Percentiles rank a stretch among this genome's conserved stretches.
Conservation (phyloP, 495 filamentous ascomycete genomes). For the Neurospora cerealis region DNA sequence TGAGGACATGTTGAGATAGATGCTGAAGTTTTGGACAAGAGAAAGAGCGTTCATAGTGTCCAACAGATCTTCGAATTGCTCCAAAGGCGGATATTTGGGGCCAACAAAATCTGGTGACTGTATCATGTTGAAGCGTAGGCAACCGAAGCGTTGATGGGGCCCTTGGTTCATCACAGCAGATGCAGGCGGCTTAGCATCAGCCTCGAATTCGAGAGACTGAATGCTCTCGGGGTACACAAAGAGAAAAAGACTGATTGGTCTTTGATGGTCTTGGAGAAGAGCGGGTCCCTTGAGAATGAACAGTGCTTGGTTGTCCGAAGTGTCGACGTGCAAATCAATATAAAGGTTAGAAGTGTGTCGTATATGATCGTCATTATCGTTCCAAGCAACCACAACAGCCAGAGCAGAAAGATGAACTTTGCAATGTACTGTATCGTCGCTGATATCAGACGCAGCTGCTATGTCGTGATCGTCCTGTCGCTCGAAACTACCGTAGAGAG, state of each 20-base stretch:
- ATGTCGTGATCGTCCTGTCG: background rate
- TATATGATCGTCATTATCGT: background rate
- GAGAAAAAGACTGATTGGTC: background rate
- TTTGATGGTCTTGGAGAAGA: background rate
- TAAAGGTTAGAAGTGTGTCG: background rate
- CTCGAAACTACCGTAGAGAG: background rate
- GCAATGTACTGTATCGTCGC: background rate
- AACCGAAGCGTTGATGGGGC: background rate
- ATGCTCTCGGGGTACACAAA: background rate
- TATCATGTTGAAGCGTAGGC: background rate
- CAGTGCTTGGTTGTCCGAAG: background rate
- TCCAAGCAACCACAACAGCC: background rate
- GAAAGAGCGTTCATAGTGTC: no score
- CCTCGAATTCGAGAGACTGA: background rate
- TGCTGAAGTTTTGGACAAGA: no score
- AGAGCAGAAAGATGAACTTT: background rate
- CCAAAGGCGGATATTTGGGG: no score
- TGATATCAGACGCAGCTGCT: background rate
- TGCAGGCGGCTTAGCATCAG: background rate
- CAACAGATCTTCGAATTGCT: no score
- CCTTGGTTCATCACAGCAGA: background rate
- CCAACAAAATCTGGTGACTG: background rate
- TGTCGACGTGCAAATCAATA: background rate
- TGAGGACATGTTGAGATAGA: no score
- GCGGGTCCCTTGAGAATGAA: background rate